Evolutionary conservation across 805 yeast species (phyloP), one percentile per base, ranked within the genome.

Genomic region (Candida qinlingensis): DNA sequence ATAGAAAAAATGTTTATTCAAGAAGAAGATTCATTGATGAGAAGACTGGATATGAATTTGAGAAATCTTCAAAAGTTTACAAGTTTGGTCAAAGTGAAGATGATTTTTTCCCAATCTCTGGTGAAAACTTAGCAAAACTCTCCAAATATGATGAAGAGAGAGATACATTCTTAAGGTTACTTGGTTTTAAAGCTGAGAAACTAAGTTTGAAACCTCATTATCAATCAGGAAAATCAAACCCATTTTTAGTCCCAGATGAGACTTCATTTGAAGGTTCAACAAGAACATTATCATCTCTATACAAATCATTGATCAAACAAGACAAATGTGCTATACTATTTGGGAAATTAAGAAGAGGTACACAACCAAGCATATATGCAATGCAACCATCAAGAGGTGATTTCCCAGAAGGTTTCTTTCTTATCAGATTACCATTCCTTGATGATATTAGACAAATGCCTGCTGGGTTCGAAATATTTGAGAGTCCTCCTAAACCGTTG

Each of bases 381-480:
- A 56, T 90, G 49, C 69, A 80, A 34, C 85, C 96, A 0, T 76
- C 50, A 19, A 30, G 37, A n/a, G 12, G 8, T 9, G 45, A 47
- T 9, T 54, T 50, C 47, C 62, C 62, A 1, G 81, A 85, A 48
- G 97, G 97, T 0, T 77, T 92, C 52, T 80, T 83, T 43, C 63
- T 90, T 48, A 73, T 85, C 7, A 72, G 75, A 31, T 56, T 87
- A 26, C 97, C 98, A 1, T 85, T 77, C 71, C 66, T 79, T 12
- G 95, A 89, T 55, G 92, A 88, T 61, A 65, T 89, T 4, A 71
- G 97, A 45, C 72, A 76, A 34, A 63, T 80, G 4, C 97, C 97
- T 0, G 66, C 65, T 5, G 50, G 53, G 1, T 53, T 39, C 30
- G 53, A 48, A 11, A 10, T 42, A 10, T 8, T n/a, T n/a, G 34